Base-by-base conservation (phyloP, 2,329 filamentous ascomycete species). In the Tolypocladium ophioglossoides region DNA sequence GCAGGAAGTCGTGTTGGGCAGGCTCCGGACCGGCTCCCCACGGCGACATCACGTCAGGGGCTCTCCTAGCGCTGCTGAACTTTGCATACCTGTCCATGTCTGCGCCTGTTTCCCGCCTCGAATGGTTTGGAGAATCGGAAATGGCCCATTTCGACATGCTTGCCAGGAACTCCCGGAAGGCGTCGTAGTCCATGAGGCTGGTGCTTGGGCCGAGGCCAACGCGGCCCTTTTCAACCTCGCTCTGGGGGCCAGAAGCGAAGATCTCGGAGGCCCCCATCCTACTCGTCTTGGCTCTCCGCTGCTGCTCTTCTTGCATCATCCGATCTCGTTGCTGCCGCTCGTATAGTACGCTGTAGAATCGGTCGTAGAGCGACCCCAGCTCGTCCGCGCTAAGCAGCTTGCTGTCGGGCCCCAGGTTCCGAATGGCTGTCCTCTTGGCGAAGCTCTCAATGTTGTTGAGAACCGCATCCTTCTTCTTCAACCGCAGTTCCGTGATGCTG, bases 391-490 rank as follows among this genome's bases (percentile, higher is more conserved):
- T 89, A 37, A 99, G 75, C 52, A 91, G 82, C 72, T 97, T 99
- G 76, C 91, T 96, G 62, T 99, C 94, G 0, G 92, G 91, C 0
- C 94, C 94, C 30, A 99, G 80, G 63, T 99, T 99, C 38, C 94
- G 82, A 58, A 99, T 95, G 1, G 92, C 95, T 3, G 94, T 99
- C 59, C 94, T 84, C 74, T 97, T 99, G 52, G 94, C 91, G 66
- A 99, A 99, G 62, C 84, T 96, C 72, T 97, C 94, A 64, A 99
- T 97, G 60, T 91, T 96, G 68, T 91, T 91, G 54, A 99, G 77
- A 35, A 99, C 94, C 0, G 88, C 86, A 65, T 94, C 89, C 71
- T 97, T 97, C 71, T 97, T 95, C 71, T 91, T 95, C 41, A 88
- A 78, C 24, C 94, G 85, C 65, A 95, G 80, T 60, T 97, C 94